These are phyloP conservation scores for Cladosporium sp. DNA, from an alignment of 2,329 filamentous ascomycete genomes.

Conservation along the genomic window DNA sequence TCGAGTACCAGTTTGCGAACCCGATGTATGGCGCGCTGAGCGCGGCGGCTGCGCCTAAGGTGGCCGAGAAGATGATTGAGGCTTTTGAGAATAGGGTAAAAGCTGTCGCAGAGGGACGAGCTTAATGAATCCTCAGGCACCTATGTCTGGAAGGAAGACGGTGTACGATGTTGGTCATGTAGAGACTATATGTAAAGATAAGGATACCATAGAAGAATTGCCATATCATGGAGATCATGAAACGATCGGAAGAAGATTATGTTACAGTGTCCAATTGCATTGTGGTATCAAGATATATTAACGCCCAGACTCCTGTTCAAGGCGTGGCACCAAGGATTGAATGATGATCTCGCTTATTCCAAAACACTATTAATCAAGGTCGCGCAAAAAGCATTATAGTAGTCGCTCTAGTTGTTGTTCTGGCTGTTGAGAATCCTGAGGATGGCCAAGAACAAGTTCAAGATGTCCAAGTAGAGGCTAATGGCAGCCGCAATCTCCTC, in stretches of 20 bases:
- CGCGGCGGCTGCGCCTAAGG: slow-evolving; percentile 73
- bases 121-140: too few species aligned
- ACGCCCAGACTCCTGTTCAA: not conserved
- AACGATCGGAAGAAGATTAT: not conserved
- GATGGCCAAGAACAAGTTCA: slow-evolving; percentile 96
- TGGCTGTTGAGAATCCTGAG: slow-evolving; percentile 94
- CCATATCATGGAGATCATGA: too few species aligned
- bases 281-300: not conserved
- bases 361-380: too few species aligned
- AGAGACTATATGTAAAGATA: not conserved
- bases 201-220: not conserved
- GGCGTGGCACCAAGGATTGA: too few species aligned
- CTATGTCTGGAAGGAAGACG: not conserved
- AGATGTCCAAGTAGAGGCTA: slow-evolving; percentile 89
- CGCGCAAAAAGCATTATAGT: too few species aligned
- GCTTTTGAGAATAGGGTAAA: slow-evolving; percentile 83
- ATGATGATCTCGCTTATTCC: too few species aligned
- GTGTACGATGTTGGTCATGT: not conserved
- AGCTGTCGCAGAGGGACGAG: slow-evolving; percentile 39
- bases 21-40: slow-evolving; percentile 83
- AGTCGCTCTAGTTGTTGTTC: slow-evolving; percentile 69
- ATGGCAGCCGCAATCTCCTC: slow-evolving; percentile 87
- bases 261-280: not conserved
- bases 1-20: slow-evolving; percentile 82
- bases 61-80: slow-evolving; percentile 84